Base-by-base conservation (phyloP, 306 rosid genomes). In the Myrica gale region DNA sequence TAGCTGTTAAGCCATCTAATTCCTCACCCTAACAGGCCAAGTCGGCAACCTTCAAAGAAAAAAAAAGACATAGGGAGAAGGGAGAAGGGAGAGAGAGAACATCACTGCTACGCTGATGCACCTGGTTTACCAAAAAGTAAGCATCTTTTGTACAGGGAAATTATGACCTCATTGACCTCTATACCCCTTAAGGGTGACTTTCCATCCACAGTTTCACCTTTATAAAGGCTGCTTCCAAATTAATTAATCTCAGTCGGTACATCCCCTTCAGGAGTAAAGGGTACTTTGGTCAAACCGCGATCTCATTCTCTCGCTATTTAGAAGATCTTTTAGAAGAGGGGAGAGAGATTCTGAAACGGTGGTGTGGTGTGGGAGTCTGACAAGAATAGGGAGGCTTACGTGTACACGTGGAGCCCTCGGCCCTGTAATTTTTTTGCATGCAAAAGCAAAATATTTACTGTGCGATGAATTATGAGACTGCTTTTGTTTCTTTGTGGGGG, bases 401-500 rank as follows among this genome's bases (percentile, higher is more conserved):
- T 87, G 90, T 83, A 76, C 83, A 75, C 83, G 81, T 80, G 75
- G 83, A 78, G 83, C 82, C 61, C 79, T 72, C 1, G 78, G 87
- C 45, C 43, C 37, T 75, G 87, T 91, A 88, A 88, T 89, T 80
- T 65, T 54, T 81, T 80, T 87, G 97, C 97, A 91, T 91, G 97
- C 87, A 89, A 80, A 80, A 85, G 78, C 48, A 61, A 80, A 51
- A 76, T 62, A 3, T 65, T 87, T 71, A 89, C 95, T 32, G 94
- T 86, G 78, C 20, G 66, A 82, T 39, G 82, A 89, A 82, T 86
- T 74, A 82, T 82, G 85, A 77, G 81, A 20, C n/a, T 74, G 86
- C 78, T 66, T 90, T 90, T 92, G 96, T 94, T 94, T 89, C 84
- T 84, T 83, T 86, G 93, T 91, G 93, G 85, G 92, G 88, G 83